Evolutionary conservation across 306 rosid genomes (phyloP).

Genomic region (Nissolia schottii): DNA sequence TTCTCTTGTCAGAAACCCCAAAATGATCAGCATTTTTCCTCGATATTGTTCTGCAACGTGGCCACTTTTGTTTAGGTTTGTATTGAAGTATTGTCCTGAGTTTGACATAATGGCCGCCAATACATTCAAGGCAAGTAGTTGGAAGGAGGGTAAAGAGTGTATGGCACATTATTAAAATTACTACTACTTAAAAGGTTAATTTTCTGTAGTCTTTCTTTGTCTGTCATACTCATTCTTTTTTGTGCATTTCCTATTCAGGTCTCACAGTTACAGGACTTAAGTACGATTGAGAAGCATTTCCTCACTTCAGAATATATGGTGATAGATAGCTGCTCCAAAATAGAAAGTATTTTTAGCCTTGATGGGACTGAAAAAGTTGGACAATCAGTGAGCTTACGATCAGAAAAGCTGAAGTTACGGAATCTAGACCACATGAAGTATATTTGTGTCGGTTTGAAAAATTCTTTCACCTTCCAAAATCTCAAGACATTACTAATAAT

Average conservation of each 20-base stretch:
- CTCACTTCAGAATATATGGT: not conserved
- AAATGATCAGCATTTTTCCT: not conserved
- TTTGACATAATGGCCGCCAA: not conserved
- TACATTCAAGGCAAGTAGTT: not conserved
- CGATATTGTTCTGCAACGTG: not conserved
- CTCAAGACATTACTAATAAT: fast-evolving
- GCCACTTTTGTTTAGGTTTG: not conserved
- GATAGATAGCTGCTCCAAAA: not conserved
- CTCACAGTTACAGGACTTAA: not conserved
- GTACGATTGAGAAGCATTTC: not conserved
- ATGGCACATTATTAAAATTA: not conserved
- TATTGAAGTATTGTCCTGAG: not conserved
- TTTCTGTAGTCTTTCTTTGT: not conserved
- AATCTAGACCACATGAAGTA: not conserved
- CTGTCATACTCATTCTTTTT: not conserved
- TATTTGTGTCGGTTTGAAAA: not conserved
- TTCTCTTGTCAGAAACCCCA: fast-evolving
- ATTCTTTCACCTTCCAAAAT: not conserved
- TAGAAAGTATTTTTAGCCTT: not conserved
- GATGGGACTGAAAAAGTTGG: not conserved
- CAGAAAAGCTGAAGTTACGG: fast-evolving
- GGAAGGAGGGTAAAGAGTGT: not conserved
- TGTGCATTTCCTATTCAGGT: too few species aligned
- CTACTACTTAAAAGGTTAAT: not conserved
- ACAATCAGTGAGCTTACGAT: not conserved